Percentiles rank a stretch among this genome's conserved stretches.
Conservation (phyloP, 768 basidiomycete genomes). For the Mycena vulgaris region DNA sequence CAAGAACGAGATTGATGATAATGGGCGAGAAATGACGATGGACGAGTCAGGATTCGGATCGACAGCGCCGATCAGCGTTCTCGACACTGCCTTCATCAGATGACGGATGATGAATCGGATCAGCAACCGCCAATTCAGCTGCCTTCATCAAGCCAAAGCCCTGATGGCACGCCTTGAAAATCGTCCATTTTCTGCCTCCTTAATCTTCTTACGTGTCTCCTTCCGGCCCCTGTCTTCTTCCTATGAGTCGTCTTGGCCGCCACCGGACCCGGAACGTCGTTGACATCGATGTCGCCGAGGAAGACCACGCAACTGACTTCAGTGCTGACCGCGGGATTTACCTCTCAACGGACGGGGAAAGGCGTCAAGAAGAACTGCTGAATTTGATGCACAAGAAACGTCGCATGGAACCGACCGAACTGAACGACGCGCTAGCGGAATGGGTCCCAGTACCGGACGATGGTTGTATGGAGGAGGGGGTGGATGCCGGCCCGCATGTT, state of each 20-base stretch:
- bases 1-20: no score
- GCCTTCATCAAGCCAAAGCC: no score
- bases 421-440: neutral
- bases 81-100: no score
- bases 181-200: no score
- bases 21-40: no score
- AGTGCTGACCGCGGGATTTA: neutral
- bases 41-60: no score
- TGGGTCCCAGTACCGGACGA: slow-evolving; percentile 12
- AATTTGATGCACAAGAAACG: slow-evolving; percentile 1
- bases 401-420: neutral
- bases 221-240: no score
- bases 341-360: neutral
- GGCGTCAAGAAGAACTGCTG: neutral
- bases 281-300: neutral
- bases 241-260: neutral
- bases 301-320: neutral
- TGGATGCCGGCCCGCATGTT: neutral
- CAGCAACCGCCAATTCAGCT: no score
- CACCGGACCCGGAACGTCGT: neutral
- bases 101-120: no score
- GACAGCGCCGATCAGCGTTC: no score
- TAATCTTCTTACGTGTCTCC: no score
- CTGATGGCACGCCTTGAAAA: no score
- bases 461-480: neutral